Evolutionary conservation across 805 yeast genomes (phyloP).

Genomic region (Saccharomycopsis schoenii): DNA sequence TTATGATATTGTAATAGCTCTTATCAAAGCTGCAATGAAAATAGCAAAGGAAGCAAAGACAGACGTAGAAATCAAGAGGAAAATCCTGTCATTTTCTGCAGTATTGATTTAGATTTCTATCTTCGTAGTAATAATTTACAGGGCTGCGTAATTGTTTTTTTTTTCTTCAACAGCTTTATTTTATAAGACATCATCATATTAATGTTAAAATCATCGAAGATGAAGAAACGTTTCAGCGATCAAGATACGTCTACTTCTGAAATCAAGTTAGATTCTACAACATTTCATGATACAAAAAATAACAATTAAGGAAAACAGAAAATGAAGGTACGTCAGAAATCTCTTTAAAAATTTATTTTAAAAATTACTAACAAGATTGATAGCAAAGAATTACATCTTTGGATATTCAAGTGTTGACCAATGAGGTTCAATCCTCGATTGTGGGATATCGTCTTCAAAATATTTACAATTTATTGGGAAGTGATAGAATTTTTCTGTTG

Average conservation of each 20-base stretch:
- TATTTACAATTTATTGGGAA: conserved; percentile 69
- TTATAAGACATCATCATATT: background rate
- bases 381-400: conserved; percentile 81
- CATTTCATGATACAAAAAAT: background rate
- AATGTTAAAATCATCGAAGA: background rate
- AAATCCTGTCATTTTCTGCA: background rate
- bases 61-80: background rate
- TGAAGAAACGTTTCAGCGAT: too few species aligned
- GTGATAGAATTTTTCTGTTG: conserved; percentile 61
- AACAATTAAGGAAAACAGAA: background rate
- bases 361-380: conserved; percentile 7
- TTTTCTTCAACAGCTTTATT: background rate
- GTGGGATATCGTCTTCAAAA: conserved; percentile 69
- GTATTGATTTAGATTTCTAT: too few species aligned
- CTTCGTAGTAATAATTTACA: background rate
- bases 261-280: background rate
- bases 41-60: background rate
- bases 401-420: conserved; percentile 62
- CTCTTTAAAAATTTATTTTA: background rate
- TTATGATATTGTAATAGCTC: background rate
- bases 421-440: conserved; percentile 51
- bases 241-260: too few species aligned
- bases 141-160: background rate
- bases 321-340: conserved; percentile 1
- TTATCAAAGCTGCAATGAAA: background rate